phyloP scores from a whole-genome alignment of 306 rosid genomes.

The Rubus parviflorus region DNA sequence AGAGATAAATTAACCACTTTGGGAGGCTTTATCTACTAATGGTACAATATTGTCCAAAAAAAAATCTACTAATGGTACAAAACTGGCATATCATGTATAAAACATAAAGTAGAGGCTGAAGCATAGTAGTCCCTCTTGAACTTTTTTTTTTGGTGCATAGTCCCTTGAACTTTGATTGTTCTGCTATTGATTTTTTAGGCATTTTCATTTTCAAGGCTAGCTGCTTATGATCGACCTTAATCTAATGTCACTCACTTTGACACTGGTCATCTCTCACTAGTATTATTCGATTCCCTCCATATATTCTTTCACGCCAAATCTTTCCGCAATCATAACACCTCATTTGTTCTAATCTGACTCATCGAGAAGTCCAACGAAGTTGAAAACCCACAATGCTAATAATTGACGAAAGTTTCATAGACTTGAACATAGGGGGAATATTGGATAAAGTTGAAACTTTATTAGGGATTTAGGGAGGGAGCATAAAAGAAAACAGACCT shows the following conservation, averaged over 20 bases:
- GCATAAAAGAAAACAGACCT: background rate
- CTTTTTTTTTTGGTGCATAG: too few relatives aligned
- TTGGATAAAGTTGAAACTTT: background rate
- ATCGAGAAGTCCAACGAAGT: background rate
- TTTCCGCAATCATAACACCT: background rate
- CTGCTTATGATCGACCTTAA: too few relatives aligned
- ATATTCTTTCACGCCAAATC: background rate
- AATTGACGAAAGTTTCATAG: background rate
- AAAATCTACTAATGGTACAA: background rate
- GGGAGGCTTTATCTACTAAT: background rate
- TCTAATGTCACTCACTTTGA: too few relatives aligned
- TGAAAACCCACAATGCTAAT: background rate
- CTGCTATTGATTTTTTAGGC: too few relatives aligned
- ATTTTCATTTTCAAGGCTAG: too few relatives aligned
- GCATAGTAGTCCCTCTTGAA: background rate
- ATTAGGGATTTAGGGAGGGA: background rate
- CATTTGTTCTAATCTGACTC: background rate
- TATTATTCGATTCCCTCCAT: background rate
- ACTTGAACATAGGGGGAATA: background rate
- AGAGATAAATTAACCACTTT: background rate
- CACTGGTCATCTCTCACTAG: background rate
- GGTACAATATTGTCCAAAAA: too few relatives aligned
- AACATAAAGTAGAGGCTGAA: background rate
- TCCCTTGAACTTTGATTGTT: background rate
- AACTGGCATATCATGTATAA: background rate